Percentiles rank a stretch among this genome's conserved stretches.
phyloP scores from a whole-genome alignment of 495 filamentous ascomycete genomes.

The Penicillium manginii region DNA sequence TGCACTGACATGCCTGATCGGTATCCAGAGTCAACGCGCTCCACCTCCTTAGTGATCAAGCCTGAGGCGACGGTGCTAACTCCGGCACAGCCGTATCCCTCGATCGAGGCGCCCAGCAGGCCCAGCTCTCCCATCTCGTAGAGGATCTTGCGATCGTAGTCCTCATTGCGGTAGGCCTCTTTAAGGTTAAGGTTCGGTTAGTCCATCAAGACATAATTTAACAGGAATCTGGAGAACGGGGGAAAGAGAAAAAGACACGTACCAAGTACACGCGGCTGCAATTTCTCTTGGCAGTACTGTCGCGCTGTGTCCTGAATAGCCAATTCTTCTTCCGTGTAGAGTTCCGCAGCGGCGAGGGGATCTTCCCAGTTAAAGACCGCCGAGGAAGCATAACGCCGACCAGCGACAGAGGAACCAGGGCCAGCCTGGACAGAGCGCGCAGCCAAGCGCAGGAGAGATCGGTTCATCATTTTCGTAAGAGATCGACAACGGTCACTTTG shows the following conservation, averaged over 20 bases:
- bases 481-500: not conserved
- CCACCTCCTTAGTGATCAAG: constrained; percentile 92
- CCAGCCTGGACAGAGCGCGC: constrained; percentile 38
- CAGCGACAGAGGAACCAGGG: constrained; percentile 19
- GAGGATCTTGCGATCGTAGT: constrained; percentile 88
- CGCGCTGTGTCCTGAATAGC: constrained; percentile 87
- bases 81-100: constrained; percentile 95
- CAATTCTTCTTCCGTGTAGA: constrained; percentile 87
- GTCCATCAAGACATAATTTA: constrained; percentile 1
- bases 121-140: constrained; percentile 96
- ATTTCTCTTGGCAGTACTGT: constrained; percentile 87
- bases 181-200: constrained; percentile 2
- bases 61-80: constrained; percentile 89
- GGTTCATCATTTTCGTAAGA: constrained; percentile 36
- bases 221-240: not conserved
- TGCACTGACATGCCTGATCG: constrained; percentile 96
- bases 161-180: constrained; percentile 95
- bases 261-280: constrained; percentile 89
- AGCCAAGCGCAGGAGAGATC: constrained; percentile 41
- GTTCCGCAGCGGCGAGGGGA: constrained; percentile 71
- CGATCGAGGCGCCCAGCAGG: constrained; percentile 85
- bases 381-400: constrained; percentile 53
- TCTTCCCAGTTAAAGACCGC: constrained; percentile 89
- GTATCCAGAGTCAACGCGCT: constrained; percentile 95
- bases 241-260: constrained; percentile 37